phyloP scores from a whole-genome alignment of 257 asterid genomes.

The Scutellaria baicalensis region DNA sequence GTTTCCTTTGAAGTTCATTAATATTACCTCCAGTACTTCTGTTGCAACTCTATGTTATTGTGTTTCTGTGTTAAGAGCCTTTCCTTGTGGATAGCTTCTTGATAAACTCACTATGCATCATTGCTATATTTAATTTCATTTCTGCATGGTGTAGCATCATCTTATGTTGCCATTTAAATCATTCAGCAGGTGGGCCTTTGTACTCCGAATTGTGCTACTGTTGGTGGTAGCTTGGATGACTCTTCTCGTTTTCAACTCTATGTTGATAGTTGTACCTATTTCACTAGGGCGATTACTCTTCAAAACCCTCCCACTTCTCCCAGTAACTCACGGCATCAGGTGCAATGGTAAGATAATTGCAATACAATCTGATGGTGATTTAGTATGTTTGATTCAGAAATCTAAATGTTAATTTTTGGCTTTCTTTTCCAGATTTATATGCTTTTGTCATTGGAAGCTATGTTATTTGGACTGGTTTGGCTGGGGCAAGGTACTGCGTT shows the following conservation, averaged over 20 bases:
- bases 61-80: neutral
- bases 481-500: slow-evolving; percentile 77
- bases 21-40: neutral
- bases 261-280: slow-evolving; percentile 75
- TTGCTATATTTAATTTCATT: neutral
- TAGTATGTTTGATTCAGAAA: neutral
- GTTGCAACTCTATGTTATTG: neutral
- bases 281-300: slow-evolving; percentile 84
- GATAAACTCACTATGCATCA: neutral
- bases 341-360: slow-evolving; percentile 66
- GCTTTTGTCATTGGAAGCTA: slow-evolving; percentile 96
- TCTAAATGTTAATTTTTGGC: neutral
- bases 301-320: slow-evolving; percentile 80
- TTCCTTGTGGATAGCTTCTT: neutral
- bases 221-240: slow-evolving; percentile 97
- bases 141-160: neutral
- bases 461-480: slow-evolving; percentile 90
- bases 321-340: slow-evolving; percentile 85
- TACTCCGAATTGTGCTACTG: slow-evolving; percentile 72
- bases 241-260: slow-evolving; percentile 71
- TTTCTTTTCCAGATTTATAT: slow-evolving; percentile 51
- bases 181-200: slow-evolving; percentile 87
- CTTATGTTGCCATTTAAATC: slow-evolving; percentile 30
- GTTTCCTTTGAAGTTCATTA: neutral
- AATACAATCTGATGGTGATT: slow-evolving; percentile 1